A percentile compares a stretch with the other conserved stretches of the same genome.
These are phyloP conservation scores for Asparagopsis taxiformis DNA, from an alignment of 31 red algal species.

Conservation along the genomic window DNA sequence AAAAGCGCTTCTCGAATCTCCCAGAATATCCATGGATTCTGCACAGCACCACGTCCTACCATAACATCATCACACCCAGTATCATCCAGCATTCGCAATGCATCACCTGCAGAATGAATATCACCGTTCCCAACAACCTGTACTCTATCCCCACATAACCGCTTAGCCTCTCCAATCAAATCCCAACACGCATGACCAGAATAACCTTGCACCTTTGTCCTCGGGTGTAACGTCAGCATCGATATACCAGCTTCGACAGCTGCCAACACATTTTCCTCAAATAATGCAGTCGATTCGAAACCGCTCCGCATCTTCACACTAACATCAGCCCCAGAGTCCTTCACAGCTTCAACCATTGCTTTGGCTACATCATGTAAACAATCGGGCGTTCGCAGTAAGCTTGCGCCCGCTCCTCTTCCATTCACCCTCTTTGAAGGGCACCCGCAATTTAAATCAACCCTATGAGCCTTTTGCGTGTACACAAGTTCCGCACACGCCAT, in stretches of 20 bases:
- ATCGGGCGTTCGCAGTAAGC: slow-evolving; percentile 28
- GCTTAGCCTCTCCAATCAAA: slow-evolving; percentile 21
- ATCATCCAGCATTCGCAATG: slow-evolving; percentile 11
- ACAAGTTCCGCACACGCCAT: slow-evolving; percentile 26
- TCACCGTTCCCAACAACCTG: slow-evolving; percentile 67
- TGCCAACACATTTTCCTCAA: slow-evolving; percentile 44
- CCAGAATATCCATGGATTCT: slow-evolving; percentile 72
- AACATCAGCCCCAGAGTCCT: slow-evolving; percentile 3
- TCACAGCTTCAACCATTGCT: slow-evolving; percentile 29
- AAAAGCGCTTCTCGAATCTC: slow-evolving; percentile 30
- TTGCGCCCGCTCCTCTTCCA: slow-evolving; percentile 39
- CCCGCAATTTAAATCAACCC: slow-evolving; percentile 66
- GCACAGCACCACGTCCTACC: slow-evolving; percentile 52
- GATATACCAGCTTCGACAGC: slow-evolving; percentile 16
- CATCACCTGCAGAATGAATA: slow-evolving; percentile 23
- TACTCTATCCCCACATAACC: slow-evolving; percentile 7
- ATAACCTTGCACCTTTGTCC: slow-evolving; percentile 60
- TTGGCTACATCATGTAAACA: slow-evolving; percentile 4
- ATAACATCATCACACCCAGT: slow-evolving; percentile 62
- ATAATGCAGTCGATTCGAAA: slow-evolving; percentile 13
- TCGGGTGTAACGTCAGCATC: slow-evolving; percentile 36
- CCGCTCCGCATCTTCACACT: slow-evolving; percentile 66
- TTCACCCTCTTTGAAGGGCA: slow-evolving; percentile 42
- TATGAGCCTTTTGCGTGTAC: slow-evolving; percentile 9
- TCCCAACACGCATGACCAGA: slow-evolving; percentile 44